phyloP scores from a whole-genome alignment of 208 protist species.

The Leishmania amazonensis region DNA sequence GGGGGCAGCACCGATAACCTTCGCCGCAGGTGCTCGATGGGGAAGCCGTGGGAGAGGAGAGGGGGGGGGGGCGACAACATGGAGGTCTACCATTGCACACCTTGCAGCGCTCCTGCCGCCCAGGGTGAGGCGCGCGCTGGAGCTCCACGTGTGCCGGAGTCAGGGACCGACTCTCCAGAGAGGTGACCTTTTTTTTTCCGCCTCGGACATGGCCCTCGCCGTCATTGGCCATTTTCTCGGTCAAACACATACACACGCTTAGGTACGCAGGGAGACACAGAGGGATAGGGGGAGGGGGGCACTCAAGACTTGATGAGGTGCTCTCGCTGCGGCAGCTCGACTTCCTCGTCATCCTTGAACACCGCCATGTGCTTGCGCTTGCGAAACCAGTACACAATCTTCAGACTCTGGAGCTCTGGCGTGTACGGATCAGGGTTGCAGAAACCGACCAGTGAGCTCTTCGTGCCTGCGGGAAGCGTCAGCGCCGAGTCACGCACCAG shows the following conservation, averaged over 20 bases:
- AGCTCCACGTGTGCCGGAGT: background rate
- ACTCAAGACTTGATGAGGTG: constrained; percentile 39
- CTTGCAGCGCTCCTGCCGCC: background rate
- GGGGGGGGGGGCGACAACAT: background rate
- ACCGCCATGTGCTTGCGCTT: constrained; percentile 71
- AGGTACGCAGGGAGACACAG: background rate
- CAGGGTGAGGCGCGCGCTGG: background rate
- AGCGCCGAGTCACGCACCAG: constrained; percentile 81
- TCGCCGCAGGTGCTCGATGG: background rate
- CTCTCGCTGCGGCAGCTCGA: constrained; percentile 75
- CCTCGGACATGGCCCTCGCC: background rate
- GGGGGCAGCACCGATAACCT: background rate
- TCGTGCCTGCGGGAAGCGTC: constrained; percentile 67
- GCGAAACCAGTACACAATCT: constrained; percentile 87
- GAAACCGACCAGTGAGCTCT: constrained; percentile 80
- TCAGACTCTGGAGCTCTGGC: constrained; percentile 78
- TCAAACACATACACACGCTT: background rate
- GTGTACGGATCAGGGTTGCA: constrained; percentile 89
- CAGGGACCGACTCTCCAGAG: background rate
- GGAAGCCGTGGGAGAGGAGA: background rate
- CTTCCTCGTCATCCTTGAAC: constrained; percentile 68
- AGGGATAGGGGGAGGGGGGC: background rate
- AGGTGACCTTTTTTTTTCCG: background rate
- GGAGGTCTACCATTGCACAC: background rate
- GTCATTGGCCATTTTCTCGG: background rate